Conservation (phyloP, 441 rosid species). For the Pelargonium exstipulatum region DNA sequence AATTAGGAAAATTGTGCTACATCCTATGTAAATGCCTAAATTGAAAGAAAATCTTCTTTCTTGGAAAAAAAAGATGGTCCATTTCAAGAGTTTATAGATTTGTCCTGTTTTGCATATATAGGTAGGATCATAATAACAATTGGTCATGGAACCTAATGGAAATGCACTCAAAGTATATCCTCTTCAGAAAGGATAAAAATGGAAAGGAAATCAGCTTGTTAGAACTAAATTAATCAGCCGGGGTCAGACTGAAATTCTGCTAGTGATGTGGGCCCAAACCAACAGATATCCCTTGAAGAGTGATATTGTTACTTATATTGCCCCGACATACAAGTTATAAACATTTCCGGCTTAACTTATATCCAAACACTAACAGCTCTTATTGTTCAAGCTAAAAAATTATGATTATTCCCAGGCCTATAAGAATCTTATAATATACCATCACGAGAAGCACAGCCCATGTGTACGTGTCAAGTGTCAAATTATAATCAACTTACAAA, state of each 20-base stretch:
- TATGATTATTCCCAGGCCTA: not conserved
- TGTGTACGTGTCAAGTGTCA: not conserved
- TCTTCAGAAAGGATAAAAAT: not conserved
- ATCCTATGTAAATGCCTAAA: conserved; percentile 10
- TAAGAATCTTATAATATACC: not conserved
- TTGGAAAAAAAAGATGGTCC: not conserved
- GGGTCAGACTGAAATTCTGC: not conserved
- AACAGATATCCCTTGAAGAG: not conserved
- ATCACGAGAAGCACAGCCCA: not conserved
- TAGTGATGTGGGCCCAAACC: not conserved
- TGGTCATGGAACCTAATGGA: not conserved
- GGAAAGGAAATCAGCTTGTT: not conserved
- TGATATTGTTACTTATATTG: not conserved
- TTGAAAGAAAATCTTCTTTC: conserved; percentile 1
- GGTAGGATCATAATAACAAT: not conserved
- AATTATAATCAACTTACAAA: not conserved
- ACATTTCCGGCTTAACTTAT: not conserved
- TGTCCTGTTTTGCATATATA: not conserved
- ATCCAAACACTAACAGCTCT: not conserved
- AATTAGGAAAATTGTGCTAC: conserved; percentile 18
- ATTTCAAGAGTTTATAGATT: conserved; percentile 14
- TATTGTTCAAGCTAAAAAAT: not conserved
- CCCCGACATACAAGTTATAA: not conserved
- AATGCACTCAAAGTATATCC: not conserved
- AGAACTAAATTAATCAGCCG: not conserved